A percentile compares a stretch with the other conserved stretches of the same genome.
Evolutionary conservation across 371 early-diverging fungal species (phyloP).

Genomic region (Syncephalastrum monosporum): DNA sequence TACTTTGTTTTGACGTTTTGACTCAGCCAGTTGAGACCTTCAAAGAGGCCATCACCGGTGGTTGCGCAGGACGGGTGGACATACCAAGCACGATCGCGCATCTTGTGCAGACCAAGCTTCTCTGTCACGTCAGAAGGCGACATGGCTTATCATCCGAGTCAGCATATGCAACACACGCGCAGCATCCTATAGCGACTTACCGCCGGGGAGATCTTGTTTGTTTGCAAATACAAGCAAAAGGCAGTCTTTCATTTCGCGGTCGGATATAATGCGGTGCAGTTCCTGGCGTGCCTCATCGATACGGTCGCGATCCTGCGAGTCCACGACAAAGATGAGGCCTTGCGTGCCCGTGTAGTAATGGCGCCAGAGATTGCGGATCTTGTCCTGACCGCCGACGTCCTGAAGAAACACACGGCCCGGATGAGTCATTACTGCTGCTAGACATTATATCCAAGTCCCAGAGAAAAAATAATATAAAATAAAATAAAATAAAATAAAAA

Average conservation of each 20-base stretch:
- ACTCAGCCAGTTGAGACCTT: constrained; percentile 88
- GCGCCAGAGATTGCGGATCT: constrained; percentile 88
- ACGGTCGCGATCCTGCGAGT: constrained; percentile 81
- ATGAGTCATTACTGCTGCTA: not conserved
- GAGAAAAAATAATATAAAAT: no score
- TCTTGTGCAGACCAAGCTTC: constrained; percentile 70
- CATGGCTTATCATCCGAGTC: constrained; percentile 49
- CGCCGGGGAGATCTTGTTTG: constrained; percentile 83
- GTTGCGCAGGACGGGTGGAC: constrained; percentile 86
- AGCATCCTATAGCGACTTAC: constrained; percentile 26
- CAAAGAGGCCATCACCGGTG: constrained; percentile 85
- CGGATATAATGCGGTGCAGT: constrained; percentile 77
- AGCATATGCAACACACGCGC: not conserved
- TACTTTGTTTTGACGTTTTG: constrained; percentile 77
- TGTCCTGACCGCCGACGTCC: constrained; percentile 93
- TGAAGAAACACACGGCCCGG: constrained; percentile 14
- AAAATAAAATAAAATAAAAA: constrained; percentile 4
- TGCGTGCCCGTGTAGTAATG: constrained; percentile 89
- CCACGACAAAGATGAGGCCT: constrained; percentile 86
- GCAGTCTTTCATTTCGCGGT: constrained; percentile 84
- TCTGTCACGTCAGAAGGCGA: constrained; percentile 82
- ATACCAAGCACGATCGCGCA: constrained; percentile 82
- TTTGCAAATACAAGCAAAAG: constrained; percentile 84
- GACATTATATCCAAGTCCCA: no score
- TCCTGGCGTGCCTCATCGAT: constrained; percentile 85